Evolutionary conservation across 83 land plant genomes (phyloP), one percentile per base, ranked within the genome.

Genomic region (Picea abies): DNA sequence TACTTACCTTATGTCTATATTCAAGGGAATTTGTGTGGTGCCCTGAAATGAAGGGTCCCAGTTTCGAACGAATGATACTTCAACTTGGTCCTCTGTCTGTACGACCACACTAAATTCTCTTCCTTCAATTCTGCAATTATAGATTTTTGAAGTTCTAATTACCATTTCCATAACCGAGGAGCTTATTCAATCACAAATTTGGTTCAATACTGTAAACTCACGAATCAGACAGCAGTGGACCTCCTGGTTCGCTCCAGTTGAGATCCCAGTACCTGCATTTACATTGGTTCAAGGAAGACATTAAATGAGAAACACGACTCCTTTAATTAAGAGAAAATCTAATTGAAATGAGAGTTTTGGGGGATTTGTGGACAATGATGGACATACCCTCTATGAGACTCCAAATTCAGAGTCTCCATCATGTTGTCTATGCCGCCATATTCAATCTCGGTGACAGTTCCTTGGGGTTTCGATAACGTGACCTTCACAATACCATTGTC

Each of bases 41-140:
- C 81, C 86, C 20, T 87, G 76, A 3, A 81, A 65, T 0, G 85
- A 87, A 1, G 89, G 71, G 80, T 92, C 87, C 90, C 96, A 96
- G 11, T 83, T 80, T 71, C 93, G 90, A 17, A 85, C 81, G 79
- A 96, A 96, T 0, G 97, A 96, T 72, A 96, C 81, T 68, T 96
- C 99, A 49, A 94, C 97, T 80, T 88, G 93, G 19, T 91, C 84
- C 58, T 87, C 89, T 83, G 86, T 91, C 88, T 89, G 82, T n/a
- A 25, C 63, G 10, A 93, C 84, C 23, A 93, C 87, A 32, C 82
- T 61, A 39, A 86, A 92, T 2, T 69, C 12, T 11, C 91, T 88
- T 9, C 93, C 93, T 39, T 79, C 25, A 11, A 93, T 85, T 83
- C 98, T 93, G 81, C 82, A 83, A 3, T 23, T 66, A 23, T 58